A percentile compares a stretch with the other conserved stretches of the same genome.
phyloP scores from a whole-genome alignment of 129 eudicot species.

The Flaveria sonorensis region DNA sequence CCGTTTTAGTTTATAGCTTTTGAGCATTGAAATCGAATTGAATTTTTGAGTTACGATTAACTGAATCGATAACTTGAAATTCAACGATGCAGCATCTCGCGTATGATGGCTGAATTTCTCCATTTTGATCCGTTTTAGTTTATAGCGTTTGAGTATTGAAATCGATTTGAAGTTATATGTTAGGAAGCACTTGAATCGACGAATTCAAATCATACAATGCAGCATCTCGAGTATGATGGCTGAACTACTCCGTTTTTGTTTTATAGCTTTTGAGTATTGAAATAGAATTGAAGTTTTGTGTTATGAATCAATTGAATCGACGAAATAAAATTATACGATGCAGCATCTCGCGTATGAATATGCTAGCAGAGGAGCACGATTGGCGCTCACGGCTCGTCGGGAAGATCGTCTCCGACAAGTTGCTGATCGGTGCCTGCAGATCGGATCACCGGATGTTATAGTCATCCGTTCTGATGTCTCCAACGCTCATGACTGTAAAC shows the following conservation, averaged over 20 bases:
- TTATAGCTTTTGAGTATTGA: no score
- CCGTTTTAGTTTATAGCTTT: no score
- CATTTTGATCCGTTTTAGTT: background rate
- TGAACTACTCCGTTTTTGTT: no score
- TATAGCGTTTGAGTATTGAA: no score
- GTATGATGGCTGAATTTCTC: background rate
- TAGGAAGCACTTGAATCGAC: background rate
- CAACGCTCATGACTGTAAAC: conserved; percentile 49
- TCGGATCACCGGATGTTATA: conserved; percentile 61
- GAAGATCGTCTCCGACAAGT: conserved; percentile 49
- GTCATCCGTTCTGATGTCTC: conserved; percentile 52
- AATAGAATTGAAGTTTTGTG: background rate
- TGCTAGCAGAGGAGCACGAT: conserved; percentile 56
- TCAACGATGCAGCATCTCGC: no score
- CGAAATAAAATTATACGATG: background rate
- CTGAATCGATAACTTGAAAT: no score
- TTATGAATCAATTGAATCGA: background rate
- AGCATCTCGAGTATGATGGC: conserved; percentile 17
- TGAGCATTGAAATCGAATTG: no score
- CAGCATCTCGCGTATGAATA: conserved; percentile 46
- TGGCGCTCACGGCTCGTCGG: conserved; percentile 56
- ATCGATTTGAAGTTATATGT: background rate
- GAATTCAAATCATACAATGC: background rate
- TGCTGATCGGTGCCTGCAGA: conserved; percentile 39
- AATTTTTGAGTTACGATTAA: no score